These are phyloP conservation scores for Cordyceps pruinosa DNA, from an alignment of 2,329 filamentous ascomycete genomes.

Conservation along the genomic window DNA sequence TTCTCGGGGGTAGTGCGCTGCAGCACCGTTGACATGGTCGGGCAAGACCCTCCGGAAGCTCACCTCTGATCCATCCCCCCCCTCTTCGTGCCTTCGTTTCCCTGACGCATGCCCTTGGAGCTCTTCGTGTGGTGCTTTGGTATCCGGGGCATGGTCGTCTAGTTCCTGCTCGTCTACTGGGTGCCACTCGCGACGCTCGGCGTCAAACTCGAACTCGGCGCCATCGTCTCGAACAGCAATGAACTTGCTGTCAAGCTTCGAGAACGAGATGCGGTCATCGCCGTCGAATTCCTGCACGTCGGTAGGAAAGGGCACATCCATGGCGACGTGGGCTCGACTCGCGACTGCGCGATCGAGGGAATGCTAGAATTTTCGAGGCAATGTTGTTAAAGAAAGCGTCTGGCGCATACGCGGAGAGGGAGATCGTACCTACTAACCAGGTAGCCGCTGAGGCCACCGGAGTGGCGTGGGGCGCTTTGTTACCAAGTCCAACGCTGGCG, in stretches of 20 bases:
- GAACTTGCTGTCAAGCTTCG: slow-evolving; percentile 74
- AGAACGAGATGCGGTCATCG: slow-evolving; percentile 81
- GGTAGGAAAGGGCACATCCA: slow-evolving; percentile 41
- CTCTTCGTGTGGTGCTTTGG: not conserved
- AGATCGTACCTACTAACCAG: no score
- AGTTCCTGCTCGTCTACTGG: slow-evolving; percentile 45
- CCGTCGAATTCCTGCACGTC: slow-evolving; percentile 62
- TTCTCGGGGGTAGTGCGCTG: no score
- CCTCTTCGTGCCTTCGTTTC: slow-evolving; percentile 38
- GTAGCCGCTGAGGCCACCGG: no score
- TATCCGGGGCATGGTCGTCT: slow-evolving; percentile 24
- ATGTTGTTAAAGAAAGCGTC: slow-evolving; percentile 4
- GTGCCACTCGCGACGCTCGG: slow-evolving; percentile 66
- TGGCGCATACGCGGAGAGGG: no score
- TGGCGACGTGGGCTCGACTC: slow-evolving; percentile 18
- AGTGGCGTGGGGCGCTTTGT: no score
- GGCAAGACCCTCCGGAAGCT: slow-evolving; percentile 18
- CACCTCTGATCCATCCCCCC: slow-evolving; percentile 35
- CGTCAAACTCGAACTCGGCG: slow-evolving; percentile 77
- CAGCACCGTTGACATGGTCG: not conserved
- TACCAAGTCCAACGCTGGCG: no score
- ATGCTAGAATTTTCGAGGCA: not conserved
- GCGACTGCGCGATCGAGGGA: not conserved
- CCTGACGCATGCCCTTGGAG: slow-evolving; percentile 10
- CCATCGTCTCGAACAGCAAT: slow-evolving; percentile 80